These are phyloP conservation scores for Juglanconis sp. DNA, from an alignment of 2,329 filamentous ascomycete genomes.

Conservation along the genomic window DNA sequence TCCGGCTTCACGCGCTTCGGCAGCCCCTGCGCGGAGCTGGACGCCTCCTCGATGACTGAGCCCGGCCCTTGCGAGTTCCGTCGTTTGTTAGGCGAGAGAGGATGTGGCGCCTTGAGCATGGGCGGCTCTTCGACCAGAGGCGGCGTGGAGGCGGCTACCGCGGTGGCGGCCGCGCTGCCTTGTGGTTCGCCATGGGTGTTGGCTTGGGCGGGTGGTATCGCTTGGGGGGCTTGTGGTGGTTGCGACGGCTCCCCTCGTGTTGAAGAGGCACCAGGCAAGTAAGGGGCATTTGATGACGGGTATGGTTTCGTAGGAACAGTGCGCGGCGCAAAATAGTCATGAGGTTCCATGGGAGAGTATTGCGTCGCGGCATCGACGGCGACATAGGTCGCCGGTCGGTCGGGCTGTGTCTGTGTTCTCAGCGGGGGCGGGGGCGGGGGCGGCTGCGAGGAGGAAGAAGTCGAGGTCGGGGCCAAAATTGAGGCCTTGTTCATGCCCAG, in stretches of 20 bases:
- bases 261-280: not conserved
- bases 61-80: slow-evolving; percentile 41
- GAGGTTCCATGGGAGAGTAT: slow-evolving; percentile 47
- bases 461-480: too few relatives aligned
- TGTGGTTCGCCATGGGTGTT: not conserved
- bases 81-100: slow-evolving; percentile 38
- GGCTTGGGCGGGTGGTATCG: not conserved
- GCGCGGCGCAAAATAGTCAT: slow-evolving; percentile 32
- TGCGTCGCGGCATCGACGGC: slow-evolving; percentile 46
- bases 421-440: slow-evolving; percentile 22
- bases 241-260: slow-evolving; percentile 13
- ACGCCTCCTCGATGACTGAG: slow-evolving; percentile 14
- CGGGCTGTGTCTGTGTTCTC: slow-evolving; percentile 23
- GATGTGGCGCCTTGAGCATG: slow-evolving; percentile 24
- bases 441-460: not conserved
- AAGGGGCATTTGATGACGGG: slow-evolving; percentile 4
- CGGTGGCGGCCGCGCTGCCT: slow-evolving; percentile 1
- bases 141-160: slow-evolving; percentile 14
- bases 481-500: slow-evolving; percentile 27
- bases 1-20: slow-evolving; percentile 55
- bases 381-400: slow-evolving; percentile 39
- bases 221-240: slow-evolving; percentile 6
- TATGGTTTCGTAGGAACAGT: not conserved
- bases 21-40: slow-evolving; percentile 20
- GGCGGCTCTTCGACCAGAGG: slow-evolving; percentile 23